These are phyloP conservation scores for Cercophora sp. DNA, from an alignment of 495 filamentous ascomycete genomes.

Conservation along the genomic window DNA sequence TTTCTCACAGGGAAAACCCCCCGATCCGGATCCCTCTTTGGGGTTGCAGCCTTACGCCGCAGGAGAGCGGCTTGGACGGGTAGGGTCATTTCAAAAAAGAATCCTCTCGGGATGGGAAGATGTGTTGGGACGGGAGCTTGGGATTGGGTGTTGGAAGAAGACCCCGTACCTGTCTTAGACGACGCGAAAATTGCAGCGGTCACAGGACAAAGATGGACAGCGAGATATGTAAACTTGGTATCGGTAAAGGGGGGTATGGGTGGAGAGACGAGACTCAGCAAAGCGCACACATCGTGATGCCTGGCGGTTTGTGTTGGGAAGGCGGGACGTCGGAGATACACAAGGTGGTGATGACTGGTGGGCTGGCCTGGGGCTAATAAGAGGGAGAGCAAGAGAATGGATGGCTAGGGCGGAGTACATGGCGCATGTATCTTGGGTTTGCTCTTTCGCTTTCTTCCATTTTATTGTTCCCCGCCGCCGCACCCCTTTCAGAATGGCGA, in stretches of 20 bases:
- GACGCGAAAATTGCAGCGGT: background rate
- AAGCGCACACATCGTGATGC: slow-evolving; percentile 10
- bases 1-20: background rate
- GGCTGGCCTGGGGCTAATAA: slow-evolving; percentile 7
- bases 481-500: no score
- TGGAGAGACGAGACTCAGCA: slow-evolving; percentile 10
- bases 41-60: slow-evolving; percentile 16
- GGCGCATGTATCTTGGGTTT: background rate
- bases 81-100: background rate
- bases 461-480: background rate
- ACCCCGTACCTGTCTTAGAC: background rate
- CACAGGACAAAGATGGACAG: slow-evolving; percentile 1
- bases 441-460: background rate
- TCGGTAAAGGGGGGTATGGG: slow-evolving; percentile 2
- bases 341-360: no score
- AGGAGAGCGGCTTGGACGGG: background rate
- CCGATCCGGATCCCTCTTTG: background rate
- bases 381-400: background rate
- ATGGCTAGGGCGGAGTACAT: no score
- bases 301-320: slow-evolving; percentile 4
- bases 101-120: background rate
- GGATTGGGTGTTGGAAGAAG: no score
- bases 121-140: background rate
- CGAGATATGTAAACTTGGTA: slow-evolving; percentile 2
- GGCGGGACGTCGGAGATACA: slow-evolving; percentile 16